phyloP scores from a whole-genome alignment of 73 alveolate genomes.

The Stentor roeselii region DNA sequence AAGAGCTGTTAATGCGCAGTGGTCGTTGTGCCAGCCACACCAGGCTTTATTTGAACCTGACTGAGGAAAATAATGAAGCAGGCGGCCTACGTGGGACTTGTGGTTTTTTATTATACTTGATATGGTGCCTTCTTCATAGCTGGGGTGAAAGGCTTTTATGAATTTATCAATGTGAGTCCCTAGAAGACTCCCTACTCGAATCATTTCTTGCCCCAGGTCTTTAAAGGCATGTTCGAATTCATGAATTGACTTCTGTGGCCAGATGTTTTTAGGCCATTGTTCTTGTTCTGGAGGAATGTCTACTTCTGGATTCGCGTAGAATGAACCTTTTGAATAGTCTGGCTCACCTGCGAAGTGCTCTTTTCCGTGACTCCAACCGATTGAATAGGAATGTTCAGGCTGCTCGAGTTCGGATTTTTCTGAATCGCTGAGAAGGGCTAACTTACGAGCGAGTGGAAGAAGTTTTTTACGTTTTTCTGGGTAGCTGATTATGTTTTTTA shows the following conservation, averaged over 20 bases:
- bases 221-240: slow-evolving; percentile 61
- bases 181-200: slow-evolving; percentile 54
- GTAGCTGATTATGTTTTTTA: slow-evolving; percentile 55
- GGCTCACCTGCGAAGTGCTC: slow-evolving; percentile 67
- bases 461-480: slow-evolving; percentile 43
- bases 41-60: slow-evolving; percentile 44
- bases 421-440: slow-evolving; percentile 49
- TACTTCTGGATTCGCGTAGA: slow-evolving; percentile 64
- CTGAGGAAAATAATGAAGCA: slow-evolving; percentile 67
- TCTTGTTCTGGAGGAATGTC: slow-evolving; percentile 34
- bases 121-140: slow-evolving; percentile 47
- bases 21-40: slow-evolving; percentile 91
- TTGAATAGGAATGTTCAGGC: slow-evolving; percentile 51
- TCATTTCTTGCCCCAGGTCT: slow-evolving; percentile 45
- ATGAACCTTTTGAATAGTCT: slow-evolving; percentile 69
- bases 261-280: slow-evolving; percentile 41
- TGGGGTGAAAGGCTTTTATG: slow-evolving; percentile 31
- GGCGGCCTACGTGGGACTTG: slow-evolving; percentile 59
- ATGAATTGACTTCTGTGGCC: slow-evolving; percentile 59
- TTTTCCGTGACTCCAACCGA: slow-evolving; percentile 83
- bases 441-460: slow-evolving; percentile 57
- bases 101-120: slow-evolving; percentile 38
- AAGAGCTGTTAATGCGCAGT: slow-evolving; percentile 67
- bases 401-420: slow-evolving; percentile 42
- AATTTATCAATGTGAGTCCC: slow-evolving; percentile 65